phyloP scores from a whole-genome alignment of 495 filamentous ascomycete species.

The Xylaria grammica region DNA sequence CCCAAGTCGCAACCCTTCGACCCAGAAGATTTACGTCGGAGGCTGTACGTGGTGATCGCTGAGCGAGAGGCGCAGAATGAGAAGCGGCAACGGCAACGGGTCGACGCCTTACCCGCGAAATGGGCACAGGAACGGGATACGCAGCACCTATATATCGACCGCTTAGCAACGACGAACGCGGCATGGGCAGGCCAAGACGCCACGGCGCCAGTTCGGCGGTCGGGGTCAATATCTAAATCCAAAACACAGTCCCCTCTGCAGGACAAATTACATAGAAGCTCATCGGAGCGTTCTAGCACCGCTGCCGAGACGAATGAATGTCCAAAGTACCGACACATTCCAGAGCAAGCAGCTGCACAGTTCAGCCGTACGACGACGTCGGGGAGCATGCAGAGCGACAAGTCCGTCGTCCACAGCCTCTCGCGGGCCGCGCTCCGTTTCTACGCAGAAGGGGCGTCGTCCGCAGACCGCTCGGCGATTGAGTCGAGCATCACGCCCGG shows the following conservation, averaged over 20 bases:
- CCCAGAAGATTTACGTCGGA: slow-evolving; percentile 53
- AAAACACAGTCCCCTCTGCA: slow-evolving; percentile 31
- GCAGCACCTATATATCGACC: slow-evolving; percentile 7
- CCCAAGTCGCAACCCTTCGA: slow-evolving; percentile 54
- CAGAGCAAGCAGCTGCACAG: slow-evolving; percentile 52
- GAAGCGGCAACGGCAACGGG: slow-evolving; percentile 22
- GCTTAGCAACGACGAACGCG: slow-evolving; percentile 22
- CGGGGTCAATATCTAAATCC: slow-evolving; percentile 14
- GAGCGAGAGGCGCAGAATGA: slow-evolving; percentile 45
- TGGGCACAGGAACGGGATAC: slow-evolving; percentile 26
- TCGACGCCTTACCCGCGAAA: slow-evolving; percentile 19
- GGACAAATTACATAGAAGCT: slow-evolving; percentile 26
- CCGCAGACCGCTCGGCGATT: slow-evolving; percentile 21
- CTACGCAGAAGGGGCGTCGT: slow-evolving; percentile 32
- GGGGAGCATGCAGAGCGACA: slow-evolving; percentile 39
- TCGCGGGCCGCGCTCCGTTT: slow-evolving; percentile 42
- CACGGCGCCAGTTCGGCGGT: slow-evolving; percentile 16
- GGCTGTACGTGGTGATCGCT: slow-evolving; percentile 50
- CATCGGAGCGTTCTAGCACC: slow-evolving; percentile 7
- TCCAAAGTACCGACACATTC: slow-evolving; percentile 43
- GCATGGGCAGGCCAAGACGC: slow-evolving; percentile 1
- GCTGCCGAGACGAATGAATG: not conserved
- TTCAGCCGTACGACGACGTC: slow-evolving; percentile 55
- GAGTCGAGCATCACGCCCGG: slow-evolving; percentile 19
- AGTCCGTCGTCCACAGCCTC: slow-evolving; percentile 45